Evolutionary conservation across 129 eudicot species (phyloP), one percentile per base, ranked within the genome.

Genomic region (Lactuca sativa): DNA sequence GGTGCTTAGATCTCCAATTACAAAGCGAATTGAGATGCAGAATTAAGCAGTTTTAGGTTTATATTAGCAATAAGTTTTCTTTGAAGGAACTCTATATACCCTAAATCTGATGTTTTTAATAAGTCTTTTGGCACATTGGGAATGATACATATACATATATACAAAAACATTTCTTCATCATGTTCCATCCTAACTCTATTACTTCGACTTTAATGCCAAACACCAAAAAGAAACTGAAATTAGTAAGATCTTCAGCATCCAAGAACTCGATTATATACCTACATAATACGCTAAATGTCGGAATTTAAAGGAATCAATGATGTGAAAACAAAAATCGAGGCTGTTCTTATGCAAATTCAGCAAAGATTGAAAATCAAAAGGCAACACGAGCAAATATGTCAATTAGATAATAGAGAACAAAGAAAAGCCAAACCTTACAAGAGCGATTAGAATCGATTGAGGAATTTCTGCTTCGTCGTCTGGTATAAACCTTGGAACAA

Each of bases 361-460:
- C 40, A 53, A 5, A 34, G 12, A 34, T 1, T 4, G 10, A 37
- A 18, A 17, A 33, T 36, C n/a, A 13, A 59, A 59, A 33, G 5
- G 43, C 43, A 59, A 14, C 32, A 32, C 21, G 21, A 59, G 15
- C 25, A 13, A 14, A 21, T 14, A 16, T 13, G 47, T 15, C 65
- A 57, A 70, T 14, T 70, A 57, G 54, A 32, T 25, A 40, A 43
- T 10, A 56, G 31, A n/a, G 41, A 15, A 57, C 2, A 4, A 6
- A 31, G 54, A 69, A 13, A 70, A 44, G 60, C 4, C 47, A 44
- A 43, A 71, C 75, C 75, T 71, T 71, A 47, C 0, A 8, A 41
- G 40, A 69, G 6, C 32, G 14, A 69, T 69, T 57, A 41, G 53
- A 14, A 48, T 64, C 40, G 9, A 57, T 44, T 47, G 16, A 41